Base-by-base conservation (phyloP, 139 green algal genomes). In the Micractinium conductrix region DNA sequence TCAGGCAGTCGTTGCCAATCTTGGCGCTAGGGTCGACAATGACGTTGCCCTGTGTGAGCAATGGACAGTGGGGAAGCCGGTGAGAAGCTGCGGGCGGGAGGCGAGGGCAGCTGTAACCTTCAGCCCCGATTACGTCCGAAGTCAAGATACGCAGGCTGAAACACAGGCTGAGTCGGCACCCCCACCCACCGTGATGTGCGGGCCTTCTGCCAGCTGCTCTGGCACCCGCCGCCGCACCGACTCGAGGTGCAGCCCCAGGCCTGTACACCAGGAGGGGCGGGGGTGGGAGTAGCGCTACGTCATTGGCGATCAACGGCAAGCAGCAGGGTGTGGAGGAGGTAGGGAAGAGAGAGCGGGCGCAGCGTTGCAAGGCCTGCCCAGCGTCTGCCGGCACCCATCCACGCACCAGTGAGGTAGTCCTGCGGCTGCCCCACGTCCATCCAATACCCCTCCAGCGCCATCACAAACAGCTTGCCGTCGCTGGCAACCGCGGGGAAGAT, bases 401-500 rank as follows among this genome's bases (percentile, higher is more conserved):
- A 30, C 63, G 10, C 45, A 91, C 89, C 90, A 72, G 87, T 93
- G 60, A 96, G 91, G 90, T 97, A 99, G 87, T 99, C 96, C 89
- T 95, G 96, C 50, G 97, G 97, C 92, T 99, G 97, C 10, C 97
- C 97, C 37, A 99, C 92, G 85, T 99, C 97, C 97, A 99, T 99
- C 97, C 97, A 99, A 93, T 98, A 99, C 44, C 97, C 97, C 9
- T 89, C 87, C 17, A 99, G 92, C 44, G 92, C 93, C 91, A 97
- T 97, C 2, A 96, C 92, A 74, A 93, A 99, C 76, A 99, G 93
- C 43, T 88, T 83, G 72, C 90, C 91, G 78, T 98, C 96, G 4
- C 92, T 91, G 2, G 96, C 94, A 43, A 99, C 94, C 67, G 96
- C 92, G 0, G 96, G 96, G 90, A 99, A 99, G 28, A 78, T 40